Conservation (phyloP, 2,329 filamentous ascomycete genomes). For the Nemania diffusa region DNA sequence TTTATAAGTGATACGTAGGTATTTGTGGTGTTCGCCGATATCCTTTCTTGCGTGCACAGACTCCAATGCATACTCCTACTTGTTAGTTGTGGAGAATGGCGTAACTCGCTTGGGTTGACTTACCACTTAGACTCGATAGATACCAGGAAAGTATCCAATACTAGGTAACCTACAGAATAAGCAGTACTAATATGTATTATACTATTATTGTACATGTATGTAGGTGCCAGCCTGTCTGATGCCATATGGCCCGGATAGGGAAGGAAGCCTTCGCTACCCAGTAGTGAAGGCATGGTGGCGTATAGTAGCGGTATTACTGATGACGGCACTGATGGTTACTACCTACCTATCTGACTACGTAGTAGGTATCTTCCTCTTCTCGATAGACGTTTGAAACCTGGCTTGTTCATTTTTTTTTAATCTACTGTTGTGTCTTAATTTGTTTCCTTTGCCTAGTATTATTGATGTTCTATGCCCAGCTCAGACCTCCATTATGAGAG, state of each 20-base stretch:
- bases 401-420: neutral
- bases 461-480: neutral
- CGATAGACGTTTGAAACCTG: constrained; percentile 15
- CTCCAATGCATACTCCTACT: neutral
- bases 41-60: constrained; percentile 1
- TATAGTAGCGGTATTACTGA: neutral
- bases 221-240: neutral
- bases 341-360: neutral
- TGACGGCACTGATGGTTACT: neutral
- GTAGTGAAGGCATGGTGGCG: constrained; percentile 20
- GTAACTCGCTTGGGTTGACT: constrained; percentile 11
- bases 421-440: neutral
- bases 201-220: neutral
- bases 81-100: constrained; percentile 18
- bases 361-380: no score
- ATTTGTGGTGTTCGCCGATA: neutral
- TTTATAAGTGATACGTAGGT: neutral
- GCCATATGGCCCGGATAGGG: no score
- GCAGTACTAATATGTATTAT: no score
- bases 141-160: neutral
- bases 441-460: neutral
- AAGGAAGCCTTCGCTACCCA: constrained; percentile 4
- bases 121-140: neutral
- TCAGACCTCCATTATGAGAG: neutral
- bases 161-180: no score